A percentile compares a stretch with the other conserved stretches of the same genome.
Conservation (phyloP, 208 protist genomes). For the Leishmania braziliensis region DNA sequence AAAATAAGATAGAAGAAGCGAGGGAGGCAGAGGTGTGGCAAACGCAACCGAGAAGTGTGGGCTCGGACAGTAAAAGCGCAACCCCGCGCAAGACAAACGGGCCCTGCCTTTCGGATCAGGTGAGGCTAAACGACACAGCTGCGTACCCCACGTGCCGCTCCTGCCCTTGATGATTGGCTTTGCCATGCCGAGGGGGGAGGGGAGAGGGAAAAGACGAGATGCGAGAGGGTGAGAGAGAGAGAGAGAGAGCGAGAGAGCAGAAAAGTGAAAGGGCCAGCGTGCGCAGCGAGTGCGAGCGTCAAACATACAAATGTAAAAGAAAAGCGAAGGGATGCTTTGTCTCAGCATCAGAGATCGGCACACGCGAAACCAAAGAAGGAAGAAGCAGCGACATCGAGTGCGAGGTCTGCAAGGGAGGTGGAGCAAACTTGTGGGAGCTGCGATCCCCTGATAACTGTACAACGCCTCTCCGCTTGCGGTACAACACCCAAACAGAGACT, state of each 20-base stretch:
- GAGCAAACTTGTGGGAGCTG: background rate
- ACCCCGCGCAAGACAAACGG: background rate
- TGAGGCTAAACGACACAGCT: background rate
- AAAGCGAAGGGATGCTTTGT: background rate
- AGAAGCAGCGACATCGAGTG: background rate
- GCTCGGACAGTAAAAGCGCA: background rate
- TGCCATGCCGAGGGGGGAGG: background rate
- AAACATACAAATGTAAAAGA: background rate
- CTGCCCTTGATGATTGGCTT: background rate
- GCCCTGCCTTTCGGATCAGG: background rate
- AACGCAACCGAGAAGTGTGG: constrained; percentile 5
- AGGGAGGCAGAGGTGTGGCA: background rate
- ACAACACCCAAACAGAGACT: background rate
- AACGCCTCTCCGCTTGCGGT: background rate
- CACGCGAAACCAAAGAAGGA: background rate
- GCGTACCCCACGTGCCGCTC: background rate
- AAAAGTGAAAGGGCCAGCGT: too few species aligned
- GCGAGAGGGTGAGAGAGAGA: background rate
- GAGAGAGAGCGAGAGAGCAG: background rate
- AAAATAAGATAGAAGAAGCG: background rate
- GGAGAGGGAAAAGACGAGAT: background rate
- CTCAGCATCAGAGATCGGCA: background rate
- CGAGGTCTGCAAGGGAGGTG: background rate
- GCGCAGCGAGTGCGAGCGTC: background rate
- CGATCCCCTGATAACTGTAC: background rate